A percentile compares a stretch with the other conserved stretches of the same genome.
Conservation (phyloP, 805 yeast genomes). For the Lipomyces kockii region DNA sequence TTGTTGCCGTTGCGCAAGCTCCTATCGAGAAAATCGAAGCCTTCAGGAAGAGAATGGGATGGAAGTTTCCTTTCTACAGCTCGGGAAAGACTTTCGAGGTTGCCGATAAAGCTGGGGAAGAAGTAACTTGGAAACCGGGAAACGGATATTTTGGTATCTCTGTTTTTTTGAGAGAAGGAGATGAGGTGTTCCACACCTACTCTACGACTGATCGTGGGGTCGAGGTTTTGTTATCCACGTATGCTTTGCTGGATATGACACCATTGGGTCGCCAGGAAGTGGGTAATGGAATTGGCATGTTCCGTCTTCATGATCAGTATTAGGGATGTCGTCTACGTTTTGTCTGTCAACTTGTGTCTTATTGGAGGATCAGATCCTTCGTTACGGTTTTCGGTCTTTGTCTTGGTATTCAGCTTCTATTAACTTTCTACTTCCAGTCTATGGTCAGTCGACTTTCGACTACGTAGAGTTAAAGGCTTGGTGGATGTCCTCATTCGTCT, state of each 20-base stretch:
- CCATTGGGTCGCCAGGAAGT: conserved; percentile 3
- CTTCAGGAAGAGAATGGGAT: background rate
- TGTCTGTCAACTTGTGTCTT: background rate
- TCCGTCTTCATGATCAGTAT: conserved; percentile 3
- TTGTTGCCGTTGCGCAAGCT: conserved; percentile 1
- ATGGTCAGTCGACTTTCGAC: background rate
- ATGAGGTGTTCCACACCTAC: background rate
- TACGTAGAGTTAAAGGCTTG: background rate
- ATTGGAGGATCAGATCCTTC: background rate
- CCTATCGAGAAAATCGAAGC: conserved; percentile 2
- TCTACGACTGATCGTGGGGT: background rate
- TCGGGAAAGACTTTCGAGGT: background rate
- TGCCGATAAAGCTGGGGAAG: background rate
- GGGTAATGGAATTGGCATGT: background rate
- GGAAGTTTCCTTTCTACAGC: background rate
- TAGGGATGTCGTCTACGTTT: background rate
- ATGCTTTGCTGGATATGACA: conserved; percentile 4
- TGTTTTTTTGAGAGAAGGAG: background rate
- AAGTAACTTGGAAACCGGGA: background rate
- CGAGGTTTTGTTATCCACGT: background rate
- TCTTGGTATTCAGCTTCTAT: background rate
- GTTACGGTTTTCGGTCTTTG: background rate
- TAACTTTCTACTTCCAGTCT: background rate
- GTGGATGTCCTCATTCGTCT: too few relatives aligned
- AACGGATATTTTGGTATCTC: background rate